Percentiles rank a stretch among this genome's conserved stretches.
These are phyloP conservation scores for Tinospora cordifolia DNA, from an alignment of 164 flowering plant genomes.

Conservation along the genomic window DNA sequence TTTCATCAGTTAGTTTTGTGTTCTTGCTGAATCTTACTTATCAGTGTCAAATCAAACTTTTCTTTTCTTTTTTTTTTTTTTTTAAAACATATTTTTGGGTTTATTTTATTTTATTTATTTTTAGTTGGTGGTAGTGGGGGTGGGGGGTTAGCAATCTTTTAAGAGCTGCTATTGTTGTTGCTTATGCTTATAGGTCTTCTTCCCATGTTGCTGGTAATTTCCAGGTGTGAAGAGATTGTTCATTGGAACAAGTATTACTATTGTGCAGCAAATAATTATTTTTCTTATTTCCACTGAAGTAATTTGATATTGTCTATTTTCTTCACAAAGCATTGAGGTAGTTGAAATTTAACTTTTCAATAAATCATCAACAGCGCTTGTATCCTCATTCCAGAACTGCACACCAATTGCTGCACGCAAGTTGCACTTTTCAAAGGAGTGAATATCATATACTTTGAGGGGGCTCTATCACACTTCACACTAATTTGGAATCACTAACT, in stretches of 20 bases:
- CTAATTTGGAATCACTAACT: not conserved
- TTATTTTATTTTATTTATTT: too few species aligned
- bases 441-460: slow-evolving; percentile 1
- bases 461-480: not conserved
- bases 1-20: not conserved
- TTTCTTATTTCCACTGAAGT: not conserved
- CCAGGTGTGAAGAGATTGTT: not conserved
- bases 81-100: too few species aligned
- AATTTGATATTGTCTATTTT: not conserved
- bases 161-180: not conserved
- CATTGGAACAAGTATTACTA: not conserved
- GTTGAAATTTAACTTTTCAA: not conserved
- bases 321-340: not conserved
- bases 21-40: not conserved
- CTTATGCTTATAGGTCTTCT: not conserved
- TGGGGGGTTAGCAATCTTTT: not conserved
- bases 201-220: not conserved
- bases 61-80: not conserved
- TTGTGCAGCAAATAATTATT: not conserved
- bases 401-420: slow-evolving; percentile 9
- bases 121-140: not conserved
- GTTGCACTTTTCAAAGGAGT: slow-evolving; percentile 12
- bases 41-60: not conserved
- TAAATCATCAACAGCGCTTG: not conserved
- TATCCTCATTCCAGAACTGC: not conserved